Evolutionary conservation across 169 alveolate genomes (phyloP).

Genomic region (Blepharisma undulans): DNA sequence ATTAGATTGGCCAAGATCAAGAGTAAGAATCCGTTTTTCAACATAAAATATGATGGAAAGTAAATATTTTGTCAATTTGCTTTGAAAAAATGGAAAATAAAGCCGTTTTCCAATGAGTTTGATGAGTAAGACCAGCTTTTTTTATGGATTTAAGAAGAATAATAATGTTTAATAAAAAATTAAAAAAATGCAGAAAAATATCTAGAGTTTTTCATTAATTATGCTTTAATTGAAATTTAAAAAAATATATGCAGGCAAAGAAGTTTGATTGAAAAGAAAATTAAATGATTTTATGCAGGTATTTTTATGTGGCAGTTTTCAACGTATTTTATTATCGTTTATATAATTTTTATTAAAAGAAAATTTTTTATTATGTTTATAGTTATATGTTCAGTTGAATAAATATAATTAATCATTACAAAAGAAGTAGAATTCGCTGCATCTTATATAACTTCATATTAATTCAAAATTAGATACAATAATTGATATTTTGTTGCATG

Average conservation of each 20-base stretch:
- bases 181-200: not conserved
- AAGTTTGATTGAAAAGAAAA: not conserved
- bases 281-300: not conserved
- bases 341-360: no score
- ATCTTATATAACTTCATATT: no score
- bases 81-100: not conserved
- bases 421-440: no score
- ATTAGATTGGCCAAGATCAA: not conserved
- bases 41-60: not conserved
- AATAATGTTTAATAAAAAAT: not conserved
- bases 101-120: not conserved
- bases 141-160: not conserved
- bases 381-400: no score
- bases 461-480: no score
- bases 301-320: not conserved
- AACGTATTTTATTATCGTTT: not conserved
- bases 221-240: not conserved
- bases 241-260: not conserved
- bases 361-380: no score
- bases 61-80: not conserved
- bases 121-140: not conserved
- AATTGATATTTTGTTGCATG: no score
- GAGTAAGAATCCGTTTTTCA: not conserved
- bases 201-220: not conserved
- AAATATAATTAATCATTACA: no score